These are phyloP conservation scores for Panellus pusillus DNA, from an alignment of 768 basidiomycete species.

Conservation along the genomic window DNA sequence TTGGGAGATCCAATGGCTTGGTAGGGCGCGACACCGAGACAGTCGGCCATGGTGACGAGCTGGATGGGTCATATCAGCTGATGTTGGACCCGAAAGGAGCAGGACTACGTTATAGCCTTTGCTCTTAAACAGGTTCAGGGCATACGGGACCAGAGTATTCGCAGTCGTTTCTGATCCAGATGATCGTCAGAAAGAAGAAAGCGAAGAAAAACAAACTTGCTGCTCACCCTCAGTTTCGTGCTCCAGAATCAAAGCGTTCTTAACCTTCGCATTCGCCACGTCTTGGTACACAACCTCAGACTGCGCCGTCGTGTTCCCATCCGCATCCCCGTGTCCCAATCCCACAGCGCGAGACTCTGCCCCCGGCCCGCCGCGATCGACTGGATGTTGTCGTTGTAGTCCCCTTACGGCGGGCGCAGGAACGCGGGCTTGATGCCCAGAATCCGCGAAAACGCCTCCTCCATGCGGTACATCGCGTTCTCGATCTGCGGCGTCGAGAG, in stretches of 20 bases:
- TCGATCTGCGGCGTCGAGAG: no score
- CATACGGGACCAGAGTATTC: constrained; percentile 7
- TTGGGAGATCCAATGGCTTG: constrained; percentile 27
- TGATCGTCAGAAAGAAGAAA: not conserved
- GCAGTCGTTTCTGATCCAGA: not conserved
- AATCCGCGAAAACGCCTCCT: constrained; percentile 28
- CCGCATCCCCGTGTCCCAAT: constrained; percentile 36
- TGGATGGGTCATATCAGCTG: not conserved
- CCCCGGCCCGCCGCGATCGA: constrained; percentile 32
- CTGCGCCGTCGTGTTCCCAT: constrained; percentile 25
- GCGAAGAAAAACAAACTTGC: not conserved
- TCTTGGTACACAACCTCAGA: constrained; percentile 27
- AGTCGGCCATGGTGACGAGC: no score
- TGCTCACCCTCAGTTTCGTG: constrained; percentile 33
- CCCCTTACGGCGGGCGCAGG: constrained; percentile 45
- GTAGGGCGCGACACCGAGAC: constrained; percentile 33
- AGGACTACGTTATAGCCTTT: constrained; percentile 26
- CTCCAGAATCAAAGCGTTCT: constrained; percentile 34
- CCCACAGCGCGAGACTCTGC: no score
- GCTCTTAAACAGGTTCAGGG: constrained; percentile 10
- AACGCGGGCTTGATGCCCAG: constrained; percentile 37
- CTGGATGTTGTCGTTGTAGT: constrained; percentile 39
- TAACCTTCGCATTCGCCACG: no score
- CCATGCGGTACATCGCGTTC: no score
- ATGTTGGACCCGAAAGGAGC: not conserved